Base-by-base conservation (phyloP, 139 green algal species). In the Zygnema circumcarinatum region DNA sequence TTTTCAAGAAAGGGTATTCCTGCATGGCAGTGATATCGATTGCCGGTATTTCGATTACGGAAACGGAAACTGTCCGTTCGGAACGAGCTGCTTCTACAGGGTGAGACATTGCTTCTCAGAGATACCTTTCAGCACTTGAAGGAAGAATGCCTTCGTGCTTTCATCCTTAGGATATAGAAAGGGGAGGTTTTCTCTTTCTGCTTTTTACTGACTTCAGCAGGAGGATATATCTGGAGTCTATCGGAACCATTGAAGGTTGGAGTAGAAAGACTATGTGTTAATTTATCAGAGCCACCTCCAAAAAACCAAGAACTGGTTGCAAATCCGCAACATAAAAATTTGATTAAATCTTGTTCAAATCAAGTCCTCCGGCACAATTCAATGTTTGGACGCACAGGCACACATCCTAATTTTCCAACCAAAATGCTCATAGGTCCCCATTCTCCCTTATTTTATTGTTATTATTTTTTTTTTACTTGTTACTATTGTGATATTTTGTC, bases 11-110 rank as follows among this genome's bases (percentile, higher is more conserved):
- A 78, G 29, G 56, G 29, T 35, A 29, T 29, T 72, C 56, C 29
- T n/a, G n/a, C 72, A 20, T 74, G 33, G 32, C 54, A 81, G 80
- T 38, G 72, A 1, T 29, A 92, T 89, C 67, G 80, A 92, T 62
- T 92, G 89, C 73, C 33, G 56, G 20, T 36, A 92, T 40, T 92
- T 92, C 52, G 54, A 92, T 68, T 86, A 69, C 21, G 89, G 89
- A 42, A 88, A 92, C 21, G 89, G 89, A 39, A 62, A 54, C 1
- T 92, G 89, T 42, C 89, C 89, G 35, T 92, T 92, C 38, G 87
- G 89, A 33, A 92, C 72, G 36, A 80, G 33, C 33, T 92, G 87
- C 68, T 91, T 91, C 80, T 92, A 92, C 82, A 69, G 39, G 80
- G 84, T 90, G 42, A 25, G 2, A 20, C 67, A 16, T 35, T 32